Conservation (phyloP, 306 rosid species). For the Dalbergia cochinchinensis region DNA sequence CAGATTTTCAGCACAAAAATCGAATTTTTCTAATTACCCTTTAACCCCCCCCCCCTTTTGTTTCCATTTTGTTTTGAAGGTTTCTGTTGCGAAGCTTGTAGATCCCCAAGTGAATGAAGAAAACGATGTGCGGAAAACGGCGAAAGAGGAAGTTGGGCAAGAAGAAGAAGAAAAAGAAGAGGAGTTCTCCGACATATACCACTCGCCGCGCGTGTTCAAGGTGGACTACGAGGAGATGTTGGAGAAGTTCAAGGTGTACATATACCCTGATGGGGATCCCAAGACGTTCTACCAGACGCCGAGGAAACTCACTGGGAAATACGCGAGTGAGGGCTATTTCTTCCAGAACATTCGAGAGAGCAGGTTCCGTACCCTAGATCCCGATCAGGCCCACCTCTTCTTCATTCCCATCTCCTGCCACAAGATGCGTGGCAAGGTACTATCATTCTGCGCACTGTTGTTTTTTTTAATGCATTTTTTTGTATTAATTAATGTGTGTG, state of each 20-base stretch:
- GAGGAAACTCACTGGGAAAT: conserved; percentile 93
- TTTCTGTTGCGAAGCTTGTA: conserved; percentile 44
- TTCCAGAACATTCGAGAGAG: conserved; percentile 92
- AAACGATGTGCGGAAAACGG: background rate
- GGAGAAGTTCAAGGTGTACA: conserved; percentile 81
- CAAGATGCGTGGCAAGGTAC: conserved; percentile 98
- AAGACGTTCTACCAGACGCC: conserved; percentile 94
- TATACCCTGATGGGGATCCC: conserved; percentile 94
- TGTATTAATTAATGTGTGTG: background rate
- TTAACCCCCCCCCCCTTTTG: conserved; percentile 1
- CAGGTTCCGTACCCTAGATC: conserved; percentile 80
- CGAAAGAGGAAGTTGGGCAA: too few relatives aligned
- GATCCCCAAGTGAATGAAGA: background rate
- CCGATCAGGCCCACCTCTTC: conserved; percentile 85
- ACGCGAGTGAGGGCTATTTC: conserved; percentile 92
- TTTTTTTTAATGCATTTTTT: background rate
- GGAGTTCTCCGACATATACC: conserved; percentile 62
- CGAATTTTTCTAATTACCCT: background rate
- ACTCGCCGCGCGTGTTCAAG: conserved; percentile 76
- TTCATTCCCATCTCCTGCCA: conserved; percentile 96
- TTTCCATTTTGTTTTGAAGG: conserved; percentile 35
- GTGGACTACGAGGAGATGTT: conserved; percentile 83
- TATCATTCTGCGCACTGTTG: background rate
- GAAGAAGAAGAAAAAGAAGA: conserved; percentile 15
- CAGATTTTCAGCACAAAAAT: background rate